Evolutionary conservation across 2,329 filamentous ascomycete genomes (phyloP).

Genomic region (Colletotrichum sp.): DNA sequence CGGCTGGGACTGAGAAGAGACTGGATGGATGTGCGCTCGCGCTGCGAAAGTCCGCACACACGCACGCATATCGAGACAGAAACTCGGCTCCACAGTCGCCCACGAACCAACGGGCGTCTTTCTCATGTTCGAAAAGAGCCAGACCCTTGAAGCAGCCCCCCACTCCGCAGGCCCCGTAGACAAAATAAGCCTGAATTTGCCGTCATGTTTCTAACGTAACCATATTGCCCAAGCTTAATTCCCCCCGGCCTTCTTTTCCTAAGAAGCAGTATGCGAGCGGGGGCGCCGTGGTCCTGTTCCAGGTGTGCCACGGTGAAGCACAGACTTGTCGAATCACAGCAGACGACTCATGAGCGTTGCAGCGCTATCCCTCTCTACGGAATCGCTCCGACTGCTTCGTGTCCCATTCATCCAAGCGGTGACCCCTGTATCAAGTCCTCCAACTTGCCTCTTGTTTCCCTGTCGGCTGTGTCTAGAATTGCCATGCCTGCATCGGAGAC

Average conservation of each 20-base stretch:
- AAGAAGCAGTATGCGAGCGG: not conserved
- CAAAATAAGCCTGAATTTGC: not conserved
- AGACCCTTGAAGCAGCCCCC: not conserved
- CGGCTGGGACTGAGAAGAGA: not conserved
- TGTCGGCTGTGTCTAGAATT: not conserved
- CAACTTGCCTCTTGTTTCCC: not conserved
- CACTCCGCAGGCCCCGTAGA: not conserved
- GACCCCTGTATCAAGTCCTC: not conserved
- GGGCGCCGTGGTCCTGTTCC: not conserved
- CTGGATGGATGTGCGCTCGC: not conserved
- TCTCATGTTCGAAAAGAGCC: not conserved
- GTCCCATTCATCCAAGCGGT: not conserved
- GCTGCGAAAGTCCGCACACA: not conserved
- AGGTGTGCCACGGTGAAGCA: slow-evolving; percentile 2
- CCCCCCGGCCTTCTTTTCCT: not conserved
- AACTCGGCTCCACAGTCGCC: not conserved
- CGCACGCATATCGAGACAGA: not conserved
- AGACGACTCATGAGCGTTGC: not conserved
- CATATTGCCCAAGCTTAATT: slow-evolving; percentile 8
- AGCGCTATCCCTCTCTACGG: not conserved
- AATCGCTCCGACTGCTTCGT: not conserved
- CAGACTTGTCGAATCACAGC: not conserved
- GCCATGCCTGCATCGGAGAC: not conserved
- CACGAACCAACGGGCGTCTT: not conserved
- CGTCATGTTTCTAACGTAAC: not conserved